Evolutionary conservation across 2,329 filamentous ascomycete species (phyloP).

Genomic region (Cadophora malorum): DNA sequence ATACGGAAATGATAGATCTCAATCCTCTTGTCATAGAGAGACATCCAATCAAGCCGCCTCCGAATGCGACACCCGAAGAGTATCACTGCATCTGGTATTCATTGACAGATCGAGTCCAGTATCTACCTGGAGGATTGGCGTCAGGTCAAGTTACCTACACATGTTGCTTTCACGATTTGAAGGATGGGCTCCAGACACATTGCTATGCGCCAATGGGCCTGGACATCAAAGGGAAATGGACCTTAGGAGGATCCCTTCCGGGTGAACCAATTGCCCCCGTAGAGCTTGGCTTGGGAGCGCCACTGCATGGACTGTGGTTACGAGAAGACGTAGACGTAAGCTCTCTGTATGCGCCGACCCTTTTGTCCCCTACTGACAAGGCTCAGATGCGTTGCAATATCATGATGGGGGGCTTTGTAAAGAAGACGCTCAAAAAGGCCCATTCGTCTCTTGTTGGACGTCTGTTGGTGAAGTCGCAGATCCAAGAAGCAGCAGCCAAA

Average conservation of each 20-base stretch:
- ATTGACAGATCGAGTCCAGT: conserved; percentile 77
- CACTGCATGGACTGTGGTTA: conserved; percentile 75
- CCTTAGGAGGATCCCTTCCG: conserved; percentile 72
- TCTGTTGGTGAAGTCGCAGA: conserved; percentile 59
- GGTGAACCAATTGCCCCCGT: conserved; percentile 70
- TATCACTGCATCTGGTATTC: conserved; percentile 77
- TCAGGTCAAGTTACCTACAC: conserved; percentile 77
- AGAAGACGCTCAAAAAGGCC: conserved; percentile 79
- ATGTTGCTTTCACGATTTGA: conserved; percentile 78
- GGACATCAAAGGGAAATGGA: conserved; percentile 81
- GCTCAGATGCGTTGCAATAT: conserved; percentile 73
- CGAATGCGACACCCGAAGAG: conserved; percentile 73
- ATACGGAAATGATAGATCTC: conserved; percentile 84
- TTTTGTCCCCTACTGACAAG: background rate
- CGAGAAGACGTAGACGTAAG: conserved; percentile 76
- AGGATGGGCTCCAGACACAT: conserved; percentile 79
- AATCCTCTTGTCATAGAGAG: conserved; percentile 83
- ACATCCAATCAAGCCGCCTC: conserved; percentile 70
- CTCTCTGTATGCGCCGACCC: background rate
- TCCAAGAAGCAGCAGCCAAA: conserved; percentile 32
- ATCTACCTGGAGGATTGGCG: conserved; percentile 69
- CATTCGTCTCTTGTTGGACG: conserved; percentile 73
- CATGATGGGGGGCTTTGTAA: conserved; percentile 77
- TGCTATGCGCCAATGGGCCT: conserved; percentile 83
- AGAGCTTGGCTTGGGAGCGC: conserved; percentile 71